Conservation (phyloP, 2,329 filamentous ascomycete genomes). For the Exophiala phaeomuriformis region DNA sequence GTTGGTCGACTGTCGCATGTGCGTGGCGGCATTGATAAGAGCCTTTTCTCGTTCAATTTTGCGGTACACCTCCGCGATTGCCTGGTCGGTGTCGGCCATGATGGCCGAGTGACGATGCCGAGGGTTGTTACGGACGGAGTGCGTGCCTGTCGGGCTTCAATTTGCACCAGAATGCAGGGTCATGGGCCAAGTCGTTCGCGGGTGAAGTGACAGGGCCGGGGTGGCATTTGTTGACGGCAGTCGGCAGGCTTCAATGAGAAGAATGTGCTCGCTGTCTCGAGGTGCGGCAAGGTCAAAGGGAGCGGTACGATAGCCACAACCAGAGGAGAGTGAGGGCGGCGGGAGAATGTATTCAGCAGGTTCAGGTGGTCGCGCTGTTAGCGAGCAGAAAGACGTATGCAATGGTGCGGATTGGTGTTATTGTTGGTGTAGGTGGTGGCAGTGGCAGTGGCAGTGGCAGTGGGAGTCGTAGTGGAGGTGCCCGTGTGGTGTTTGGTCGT, state of each 20-base stretch:
- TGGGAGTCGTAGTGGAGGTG: background rate
- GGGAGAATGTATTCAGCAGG: background rate
- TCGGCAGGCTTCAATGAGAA: conserved; percentile 1
- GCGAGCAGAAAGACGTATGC: background rate
- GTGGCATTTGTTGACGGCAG: conserved; percentile 18
- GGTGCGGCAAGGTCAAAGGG: conserved; percentile 1
- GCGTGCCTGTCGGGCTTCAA: conserved; percentile 4
- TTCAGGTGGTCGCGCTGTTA: background rate
- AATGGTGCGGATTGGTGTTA: background rate
- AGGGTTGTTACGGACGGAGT: background rate
- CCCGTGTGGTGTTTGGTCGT: background rate
- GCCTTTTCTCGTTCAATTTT: conserved; percentile 98
- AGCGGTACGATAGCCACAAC: background rate
- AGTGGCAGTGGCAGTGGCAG: background rate
- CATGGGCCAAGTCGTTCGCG: conserved; percentile 9
- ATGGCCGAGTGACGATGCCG: conserved; percentile 28
- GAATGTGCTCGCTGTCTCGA: conserved; percentile 9
- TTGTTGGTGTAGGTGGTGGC: background rate
- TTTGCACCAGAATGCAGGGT: conserved; percentile 11
- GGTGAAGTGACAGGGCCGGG: conserved; percentile 8
- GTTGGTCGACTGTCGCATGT: conserved; percentile 92
- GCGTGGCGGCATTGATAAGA: conserved; percentile 85
- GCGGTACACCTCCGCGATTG: conserved; percentile 73
- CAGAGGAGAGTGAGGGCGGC: background rate
- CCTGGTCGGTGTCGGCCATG: conserved; percentile 55